Conservation (phyloP, 805 yeast genomes). For the Sugiyamaella marilandica region DNA sequence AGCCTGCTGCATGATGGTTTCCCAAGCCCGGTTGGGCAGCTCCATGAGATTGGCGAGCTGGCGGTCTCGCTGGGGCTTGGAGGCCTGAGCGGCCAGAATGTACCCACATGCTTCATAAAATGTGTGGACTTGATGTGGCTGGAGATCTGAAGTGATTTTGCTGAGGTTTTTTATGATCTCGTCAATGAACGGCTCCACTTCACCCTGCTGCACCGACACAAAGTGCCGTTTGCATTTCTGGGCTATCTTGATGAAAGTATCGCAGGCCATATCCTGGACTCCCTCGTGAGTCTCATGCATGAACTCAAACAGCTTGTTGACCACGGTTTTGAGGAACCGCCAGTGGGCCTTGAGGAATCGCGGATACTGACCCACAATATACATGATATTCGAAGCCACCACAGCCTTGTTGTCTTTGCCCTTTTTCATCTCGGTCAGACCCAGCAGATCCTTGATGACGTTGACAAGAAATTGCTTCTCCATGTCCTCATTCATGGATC, state of each 20-base stretch:
- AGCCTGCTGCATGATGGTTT: constrained; percentile 78
- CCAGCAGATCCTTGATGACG: constrained; percentile 86
- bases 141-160: constrained; percentile 82
- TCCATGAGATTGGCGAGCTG: constrained; percentile 77
- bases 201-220: constrained; percentile 80
- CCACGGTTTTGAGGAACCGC: constrained; percentile 94
- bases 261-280: constrained; percentile 99
- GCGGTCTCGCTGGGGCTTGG: constrained; percentile 61
- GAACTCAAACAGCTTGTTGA: constrained; percentile 90
- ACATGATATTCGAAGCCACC: constrained; percentile 99
- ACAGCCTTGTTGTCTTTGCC: constrained; percentile 99
- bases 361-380: constrained; percentile 98
- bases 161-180: constrained; percentile 83
- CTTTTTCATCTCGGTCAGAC: constrained; percentile 90
- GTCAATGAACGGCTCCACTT: constrained; percentile 84
- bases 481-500: constrained; percentile 97
- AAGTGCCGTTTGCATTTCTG: constrained; percentile 94
- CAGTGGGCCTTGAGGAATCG: constrained; percentile 96
- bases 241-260: constrained; percentile 93
- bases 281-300: constrained; percentile 99
- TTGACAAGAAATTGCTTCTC: constrained; percentile 91
- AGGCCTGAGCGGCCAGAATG: constrained; percentile 81
- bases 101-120: constrained; percentile 97
- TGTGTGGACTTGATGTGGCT: constrained; percentile 96
- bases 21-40: constrained; percentile 93